A percentile compares a stretch with the other conserved stretches of the same genome.
phyloP scores from a whole-genome alignment of 768 basidiomycete genomes.

The Boletus sp. region DNA sequence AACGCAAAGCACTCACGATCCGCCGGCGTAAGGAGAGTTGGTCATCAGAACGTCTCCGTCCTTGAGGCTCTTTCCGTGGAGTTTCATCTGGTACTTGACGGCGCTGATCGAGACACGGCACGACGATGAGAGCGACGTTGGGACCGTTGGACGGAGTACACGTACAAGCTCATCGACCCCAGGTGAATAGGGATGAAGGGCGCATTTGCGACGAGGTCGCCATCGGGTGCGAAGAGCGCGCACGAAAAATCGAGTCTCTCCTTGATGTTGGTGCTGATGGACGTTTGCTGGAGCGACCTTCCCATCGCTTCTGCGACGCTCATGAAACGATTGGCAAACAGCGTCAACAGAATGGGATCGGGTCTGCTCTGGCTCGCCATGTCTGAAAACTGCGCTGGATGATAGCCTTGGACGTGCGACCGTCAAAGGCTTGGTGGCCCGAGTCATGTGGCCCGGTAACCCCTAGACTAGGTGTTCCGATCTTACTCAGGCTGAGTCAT shows the following conservation, averaged over 20 bases:
- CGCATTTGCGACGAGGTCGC: constrained; percentile 92
- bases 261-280: constrained; percentile 92
- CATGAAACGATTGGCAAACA: constrained; percentile 98
- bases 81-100: constrained; percentile 86
- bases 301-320: constrained; percentile 97
- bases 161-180: constrained; percentile 89
- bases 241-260: constrained; percentile 95
- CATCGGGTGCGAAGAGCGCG: constrained; percentile 92
- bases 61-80: constrained; percentile 66
- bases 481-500: no score
- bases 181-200: constrained; percentile 88
- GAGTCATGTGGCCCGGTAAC: constrained; percentile 1
- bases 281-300: constrained; percentile 82
- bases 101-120: constrained; percentile 45
- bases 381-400: background rate
- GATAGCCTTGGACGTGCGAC: background rate
- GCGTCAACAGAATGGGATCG: constrained; percentile 84
- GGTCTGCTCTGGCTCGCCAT: constrained; percentile 41
- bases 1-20: constrained; percentile 58
- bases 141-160: constrained; percentile 17
- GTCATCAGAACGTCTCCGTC: constrained; percentile 94
- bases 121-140: background rate
- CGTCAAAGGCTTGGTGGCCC: background rate
- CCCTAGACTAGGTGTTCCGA: no score
- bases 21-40: constrained; percentile 86